Conservation (phyloP, 441 rosid species). For the Croton laevigatus region DNA sequence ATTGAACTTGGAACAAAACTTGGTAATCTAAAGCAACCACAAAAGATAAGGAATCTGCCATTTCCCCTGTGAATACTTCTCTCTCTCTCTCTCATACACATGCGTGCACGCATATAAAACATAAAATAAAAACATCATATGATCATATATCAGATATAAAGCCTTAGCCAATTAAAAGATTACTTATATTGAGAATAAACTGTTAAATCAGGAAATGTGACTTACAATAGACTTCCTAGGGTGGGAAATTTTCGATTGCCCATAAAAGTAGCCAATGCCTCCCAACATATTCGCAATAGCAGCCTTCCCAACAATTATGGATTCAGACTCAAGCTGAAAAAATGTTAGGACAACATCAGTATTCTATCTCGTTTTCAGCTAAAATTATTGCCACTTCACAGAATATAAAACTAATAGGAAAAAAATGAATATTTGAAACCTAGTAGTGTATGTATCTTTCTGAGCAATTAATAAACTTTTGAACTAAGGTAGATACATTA, state of each 20-base stretch:
- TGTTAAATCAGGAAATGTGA: conserved; percentile 24
- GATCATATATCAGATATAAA: conserved; percentile 3
- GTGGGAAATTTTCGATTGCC: conserved; percentile 74
- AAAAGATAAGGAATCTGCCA: too few relatives aligned
- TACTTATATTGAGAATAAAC: conserved; percentile 5
- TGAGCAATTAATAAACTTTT: neutral
- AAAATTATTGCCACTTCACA: conserved; percentile 14
- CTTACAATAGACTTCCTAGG: conserved; percentile 65
- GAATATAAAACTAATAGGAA: conserved; percentile 11
- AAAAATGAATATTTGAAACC: neutral
- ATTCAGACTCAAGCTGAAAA: conserved; percentile 69
- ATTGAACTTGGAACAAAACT: conserved; percentile 14
- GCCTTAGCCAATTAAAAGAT: conserved; percentile 6
- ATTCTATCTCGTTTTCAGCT: neutral
- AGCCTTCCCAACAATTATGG: conserved; percentile 72
- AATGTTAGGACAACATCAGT: conserved; percentile 25
- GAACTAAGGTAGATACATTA: neutral
- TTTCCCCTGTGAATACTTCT: too few relatives aligned
- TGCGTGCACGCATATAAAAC: too few relatives aligned
- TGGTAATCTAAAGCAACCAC: neutral
- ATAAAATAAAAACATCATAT: neutral
- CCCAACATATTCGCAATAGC: conserved; percentile 94
- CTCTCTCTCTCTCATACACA: too few relatives aligned
- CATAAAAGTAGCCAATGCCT: conserved; percentile 94
- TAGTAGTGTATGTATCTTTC: neutral